Conservation (phyloP, 495 filamentous ascomycete genomes). For the Talaromyces liani region DNA sequence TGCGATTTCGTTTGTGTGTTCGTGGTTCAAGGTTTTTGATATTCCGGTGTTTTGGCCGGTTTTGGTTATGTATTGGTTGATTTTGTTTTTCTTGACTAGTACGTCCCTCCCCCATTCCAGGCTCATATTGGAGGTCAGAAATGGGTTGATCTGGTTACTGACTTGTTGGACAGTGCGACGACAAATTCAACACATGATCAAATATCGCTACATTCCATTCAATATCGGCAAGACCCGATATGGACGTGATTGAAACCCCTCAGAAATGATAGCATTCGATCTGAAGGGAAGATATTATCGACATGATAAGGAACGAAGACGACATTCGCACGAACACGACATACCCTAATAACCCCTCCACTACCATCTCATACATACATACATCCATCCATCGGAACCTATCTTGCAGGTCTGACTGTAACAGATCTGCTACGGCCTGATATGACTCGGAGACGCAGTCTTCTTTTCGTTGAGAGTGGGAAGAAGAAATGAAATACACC, state of each 20-base stretch:
- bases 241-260: conserved; percentile 18
- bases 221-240: conserved; percentile 87
- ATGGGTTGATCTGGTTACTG: not conserved
- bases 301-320: conserved; percentile 1
- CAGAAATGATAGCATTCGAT: not conserved
- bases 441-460: not conserved
- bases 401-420: not conserved
- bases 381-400: conserved; percentile 16
- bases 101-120: conserved; percentile 23
- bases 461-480: not conserved
- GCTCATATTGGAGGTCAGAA: too few relatives aligned
- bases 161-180: conserved; percentile 62
- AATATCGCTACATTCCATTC: conserved; percentile 98
- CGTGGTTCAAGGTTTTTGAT: conserved; percentile 89
- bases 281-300: not conserved
- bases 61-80: conserved; percentile 95
- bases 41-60: conserved; percentile 99
- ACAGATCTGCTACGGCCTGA: not conserved
- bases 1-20: conserved; percentile 75
- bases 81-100: conserved; percentile 92
- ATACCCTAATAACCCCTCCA: not conserved
- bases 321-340: not conserved
- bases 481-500: not conserved
- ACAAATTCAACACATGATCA: conserved; percentile 99
- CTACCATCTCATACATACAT: not conserved